Percentiles rank a stretch among this genome's conserved stretches.
phyloP scores from a whole-genome alignment of 768 basidiomycete genomes.

The Boletus huronensis region DNA sequence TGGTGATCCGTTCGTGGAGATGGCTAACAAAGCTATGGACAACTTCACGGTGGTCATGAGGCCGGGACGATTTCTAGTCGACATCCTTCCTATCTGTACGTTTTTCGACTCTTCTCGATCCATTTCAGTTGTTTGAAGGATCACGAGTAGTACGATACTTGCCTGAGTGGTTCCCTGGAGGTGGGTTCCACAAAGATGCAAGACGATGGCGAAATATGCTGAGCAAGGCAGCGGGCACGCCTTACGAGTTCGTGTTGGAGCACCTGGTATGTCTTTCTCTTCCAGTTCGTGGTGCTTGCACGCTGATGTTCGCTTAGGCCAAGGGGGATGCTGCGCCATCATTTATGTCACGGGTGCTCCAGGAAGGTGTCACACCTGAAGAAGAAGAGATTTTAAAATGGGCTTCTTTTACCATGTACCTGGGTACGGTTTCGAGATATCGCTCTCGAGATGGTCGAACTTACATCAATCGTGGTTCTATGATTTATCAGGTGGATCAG shows the following conservation, averaged over 20 bases:
- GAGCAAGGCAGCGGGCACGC: not conserved
- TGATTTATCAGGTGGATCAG: constrained; percentile 24
- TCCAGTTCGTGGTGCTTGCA: not conserved
- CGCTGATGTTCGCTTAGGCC: not conserved
- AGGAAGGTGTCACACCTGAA: constrained; percentile 3
- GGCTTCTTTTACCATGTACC: constrained; percentile 14
- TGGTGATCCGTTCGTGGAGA: constrained; percentile 32
- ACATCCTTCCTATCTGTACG: constrained; percentile 10
- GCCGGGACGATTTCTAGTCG: constrained; percentile 12
- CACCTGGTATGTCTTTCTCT: constrained; percentile 9
- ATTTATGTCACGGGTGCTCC: constrained; percentile 12
- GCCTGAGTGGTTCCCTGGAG: constrained; percentile 24
- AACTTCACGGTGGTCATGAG: constrained; percentile 5
- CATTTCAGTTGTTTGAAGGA: not conserved
- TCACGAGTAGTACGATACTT: constrained; percentile 11
- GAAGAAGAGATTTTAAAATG: constrained; percentile 16
- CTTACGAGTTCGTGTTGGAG: constrained; percentile 10
- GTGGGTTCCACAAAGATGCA: constrained; percentile 13
- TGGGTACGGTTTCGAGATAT: constrained; percentile 6
- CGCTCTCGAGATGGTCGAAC: not conserved
- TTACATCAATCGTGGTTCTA: not conserved
- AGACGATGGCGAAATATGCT: constrained; percentile 4
- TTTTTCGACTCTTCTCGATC: not conserved
- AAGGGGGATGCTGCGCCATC: constrained; percentile 9
- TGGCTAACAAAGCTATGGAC: constrained; percentile 23